phyloP scores from a whole-genome alignment of 176 grass and related monocot species.

The Neostapfia colusana region DNA sequence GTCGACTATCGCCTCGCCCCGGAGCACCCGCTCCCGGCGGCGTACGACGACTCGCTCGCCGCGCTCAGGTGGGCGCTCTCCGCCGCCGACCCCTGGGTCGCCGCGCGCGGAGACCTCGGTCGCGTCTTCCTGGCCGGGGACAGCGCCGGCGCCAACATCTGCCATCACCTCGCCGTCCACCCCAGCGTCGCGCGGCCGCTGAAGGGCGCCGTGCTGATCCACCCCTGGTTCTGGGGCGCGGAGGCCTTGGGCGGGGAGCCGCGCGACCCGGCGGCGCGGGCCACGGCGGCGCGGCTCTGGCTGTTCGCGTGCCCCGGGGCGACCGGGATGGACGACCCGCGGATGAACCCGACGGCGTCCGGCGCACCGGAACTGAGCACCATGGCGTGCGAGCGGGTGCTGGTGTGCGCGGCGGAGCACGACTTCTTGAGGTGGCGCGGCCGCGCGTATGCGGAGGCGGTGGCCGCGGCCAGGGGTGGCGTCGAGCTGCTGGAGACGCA shows the following conservation, averaged over 20 bases:
- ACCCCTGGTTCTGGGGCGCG: constrained; percentile 38
- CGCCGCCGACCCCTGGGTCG: constrained; percentile 31
- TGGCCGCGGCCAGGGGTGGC: constrained; percentile 23
- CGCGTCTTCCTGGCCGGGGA: constrained; percentile 36
- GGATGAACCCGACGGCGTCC: constrained; percentile 43
- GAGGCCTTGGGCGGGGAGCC: constrained; percentile 26
- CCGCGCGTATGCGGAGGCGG: constrained; percentile 43
- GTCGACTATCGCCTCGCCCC: constrained; percentile 19
- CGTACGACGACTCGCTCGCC: constrained; percentile 44
- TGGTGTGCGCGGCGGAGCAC: constrained; percentile 46
- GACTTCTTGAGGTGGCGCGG: constrained; percentile 44
- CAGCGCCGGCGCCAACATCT: constrained; percentile 43
- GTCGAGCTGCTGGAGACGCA: constrained; percentile 36
- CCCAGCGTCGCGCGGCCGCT: neutral
- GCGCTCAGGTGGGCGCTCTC: constrained; percentile 44
- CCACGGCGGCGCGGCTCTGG: constrained; percentile 17
- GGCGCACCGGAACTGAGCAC: constrained; percentile 12
- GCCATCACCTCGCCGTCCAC: constrained; percentile 39
- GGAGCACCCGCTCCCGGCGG: constrained; percentile 26
- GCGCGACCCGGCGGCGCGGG: constrained; percentile 9
- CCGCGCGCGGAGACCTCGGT: constrained; percentile 27
- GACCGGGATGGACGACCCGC: constrained; percentile 36
- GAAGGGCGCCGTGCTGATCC: constrained; percentile 34
- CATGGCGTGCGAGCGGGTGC: constrained; percentile 43
- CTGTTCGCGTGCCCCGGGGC: constrained; percentile 25